Evolutionary conservation across 495 filamentous ascomycete species (phyloP).

Genomic region (Tuber aestivum): DNA sequence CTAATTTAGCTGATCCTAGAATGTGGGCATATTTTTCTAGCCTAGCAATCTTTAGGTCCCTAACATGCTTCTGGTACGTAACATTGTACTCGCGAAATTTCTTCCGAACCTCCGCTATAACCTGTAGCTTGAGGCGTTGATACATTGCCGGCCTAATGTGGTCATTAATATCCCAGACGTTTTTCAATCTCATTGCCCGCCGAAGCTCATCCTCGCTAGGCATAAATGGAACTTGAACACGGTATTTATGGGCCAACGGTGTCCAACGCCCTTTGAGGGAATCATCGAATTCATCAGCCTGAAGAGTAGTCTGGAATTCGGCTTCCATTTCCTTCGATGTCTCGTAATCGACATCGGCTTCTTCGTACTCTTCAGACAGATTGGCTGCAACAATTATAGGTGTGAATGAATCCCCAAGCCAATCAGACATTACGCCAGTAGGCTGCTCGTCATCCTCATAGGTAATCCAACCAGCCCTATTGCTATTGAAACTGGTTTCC

Average conservation of each 20-base stretch:
- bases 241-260: slow-evolving; percentile 49
- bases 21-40: slow-evolving; percentile 54
- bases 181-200: slow-evolving; percentile 43
- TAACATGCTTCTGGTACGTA: slow-evolving; percentile 46
- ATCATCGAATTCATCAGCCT: slow-evolving; percentile 53
- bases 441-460: slow-evolving; percentile 40
- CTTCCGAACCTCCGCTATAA: slow-evolving; percentile 46
- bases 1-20: slow-evolving; percentile 53
- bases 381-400: slow-evolving; percentile 45
- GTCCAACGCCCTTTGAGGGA: slow-evolving; percentile 50
- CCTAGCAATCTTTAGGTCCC: slow-evolving; percentile 49
- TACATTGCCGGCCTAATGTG: slow-evolving; percentile 56
- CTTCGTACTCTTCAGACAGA: slow-evolving; percentile 54
- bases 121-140: slow-evolving; percentile 49
- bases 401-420: slow-evolving; percentile 55
- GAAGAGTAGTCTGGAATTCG: slow-evolving; percentile 49
- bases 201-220: slow-evolving; percentile 42
- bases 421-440: slow-evolving; percentile 53
- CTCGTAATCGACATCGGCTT: slow-evolving; percentile 61
- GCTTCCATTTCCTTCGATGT: slow-evolving; percentile 60
- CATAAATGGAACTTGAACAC: slow-evolving; percentile 41
- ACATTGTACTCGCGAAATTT: slow-evolving; percentile 47
- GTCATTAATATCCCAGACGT: slow-evolving; percentile 56
- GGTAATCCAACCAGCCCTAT: slow-evolving; percentile 51
- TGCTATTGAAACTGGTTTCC: slow-evolving; percentile 55